Base-by-base conservation (phyloP, 2,329 filamentous ascomycete genomes). In the Colletotrichum sp. region DNA sequence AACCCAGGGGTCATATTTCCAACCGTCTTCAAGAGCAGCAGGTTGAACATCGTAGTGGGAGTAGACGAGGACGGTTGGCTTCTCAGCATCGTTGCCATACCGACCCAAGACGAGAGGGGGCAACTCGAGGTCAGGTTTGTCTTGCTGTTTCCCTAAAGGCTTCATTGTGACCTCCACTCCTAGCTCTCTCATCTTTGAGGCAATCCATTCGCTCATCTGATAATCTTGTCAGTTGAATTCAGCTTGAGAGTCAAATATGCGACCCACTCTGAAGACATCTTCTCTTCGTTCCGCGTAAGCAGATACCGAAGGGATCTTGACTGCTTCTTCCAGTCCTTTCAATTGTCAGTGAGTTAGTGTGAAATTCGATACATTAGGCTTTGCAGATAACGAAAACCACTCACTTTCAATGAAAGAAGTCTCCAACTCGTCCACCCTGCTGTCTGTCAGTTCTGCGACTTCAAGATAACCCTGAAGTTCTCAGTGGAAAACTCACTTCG, bases 11-110 rank as follows among this genome's bases (percentile, higher is more conserved):
- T 98, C 95, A 3, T 96, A 98, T 70, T 93, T 93, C 97, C 97
- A 99, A 78, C 97, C 97, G 81, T 99, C 97, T 79, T 94, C 95
- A 88, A 94, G 94, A 82, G 96, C 91, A 34, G 97, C 97, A 30
- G 97, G 97, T 87, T 99, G 97, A 39, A 99, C 97, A 84, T 99
- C 97, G 88, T 99, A 99, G 89, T 99, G 97, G 65, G 97, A 97
- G 83, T 99, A 99, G 52, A 99, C 95, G 76, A 99, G 90, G 79
- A 99, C 96, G 36, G 96, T 98, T 76, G 95, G 93, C 92, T 98
- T 99, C 85, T 91, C 95, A 85, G 94, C 93, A 85, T 98, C 96
- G 84, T 92, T 94, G 78, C 97, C 96, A 85, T 98, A 98, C 78
- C 97, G 94, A 66, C 94, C 96, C 78, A 98, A 91, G 71, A 99